Percentiles rank a stretch among this genome's conserved stretches.
Evolutionary conservation across 2,329 filamentous ascomycete genomes (phyloP).

Genomic region (Xylariaceae sp.): DNA sequence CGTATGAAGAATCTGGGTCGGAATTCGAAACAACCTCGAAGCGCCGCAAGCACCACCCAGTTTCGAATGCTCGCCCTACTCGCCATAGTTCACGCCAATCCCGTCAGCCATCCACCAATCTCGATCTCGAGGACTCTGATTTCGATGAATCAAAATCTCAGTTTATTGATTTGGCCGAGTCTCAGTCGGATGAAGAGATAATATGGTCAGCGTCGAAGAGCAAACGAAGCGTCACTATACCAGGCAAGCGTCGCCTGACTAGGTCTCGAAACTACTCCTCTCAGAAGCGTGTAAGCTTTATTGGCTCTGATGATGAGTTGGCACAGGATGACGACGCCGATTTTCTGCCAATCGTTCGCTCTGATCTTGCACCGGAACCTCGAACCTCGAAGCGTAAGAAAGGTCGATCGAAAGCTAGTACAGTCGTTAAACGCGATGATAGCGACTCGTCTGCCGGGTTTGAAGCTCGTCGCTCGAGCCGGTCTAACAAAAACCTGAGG

Average conservation of each 20-base stretch:
- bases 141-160: constrained; percentile 6
- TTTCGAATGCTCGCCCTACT: neutral
- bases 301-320: constrained; percentile 32
- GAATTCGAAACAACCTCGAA: constrained; percentile 12
- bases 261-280: constrained; percentile 16
- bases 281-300: constrained; percentile 3
- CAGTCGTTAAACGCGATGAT: constrained; percentile 20
- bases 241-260: constrained; percentile 16
- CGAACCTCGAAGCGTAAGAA: constrained; percentile 22
- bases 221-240: neutral
- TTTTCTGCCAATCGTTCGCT: constrained; percentile 22
- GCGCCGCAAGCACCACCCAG: constrained; percentile 8
- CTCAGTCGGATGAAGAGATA: constrained; percentile 13
- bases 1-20: constrained; percentile 23
- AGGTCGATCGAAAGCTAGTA: constrained; percentile 9
- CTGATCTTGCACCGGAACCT: constrained; percentile 26
- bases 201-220: neutral
- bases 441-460: constrained; percentile 48
- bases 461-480: constrained; percentile 46
- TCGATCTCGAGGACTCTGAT: constrained; percentile 1
- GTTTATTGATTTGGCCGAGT: constrained; percentile 2
- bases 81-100: constrained; percentile 21
- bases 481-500: constrained; percentile 40
- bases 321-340: constrained; percentile 27
- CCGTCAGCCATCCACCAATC: constrained; percentile 12